Conservation (phyloP, 2,329 filamentous ascomycete genomes). For the Beauveria scarabaeidicola region DNA sequence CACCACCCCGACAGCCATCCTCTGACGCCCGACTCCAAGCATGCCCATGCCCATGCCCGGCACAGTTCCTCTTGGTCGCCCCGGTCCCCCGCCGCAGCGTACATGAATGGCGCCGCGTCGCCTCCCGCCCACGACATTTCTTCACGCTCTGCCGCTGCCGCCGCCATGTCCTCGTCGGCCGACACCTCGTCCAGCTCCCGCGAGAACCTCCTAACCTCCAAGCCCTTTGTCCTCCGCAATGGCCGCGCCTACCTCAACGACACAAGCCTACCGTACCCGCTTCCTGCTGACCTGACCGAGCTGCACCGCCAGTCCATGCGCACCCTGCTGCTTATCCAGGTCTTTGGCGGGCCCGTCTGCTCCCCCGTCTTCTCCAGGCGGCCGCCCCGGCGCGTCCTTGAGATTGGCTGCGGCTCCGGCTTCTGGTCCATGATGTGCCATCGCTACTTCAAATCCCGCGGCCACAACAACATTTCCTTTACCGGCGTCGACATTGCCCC, state of each 20-base stretch:
- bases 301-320: slow-evolving; percentile 80
- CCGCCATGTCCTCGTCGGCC: slow-evolving; percentile 40
- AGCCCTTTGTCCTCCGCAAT: slow-evolving; percentile 62
- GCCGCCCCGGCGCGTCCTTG: slow-evolving; percentile 69
- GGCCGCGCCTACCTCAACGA: slow-evolving; percentile 79
- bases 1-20: background rate
- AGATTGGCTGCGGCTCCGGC: slow-evolving; percentile 78
- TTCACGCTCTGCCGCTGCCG: background rate
- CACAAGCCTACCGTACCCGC: slow-evolving; percentile 62
- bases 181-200: slow-evolving; percentile 28
- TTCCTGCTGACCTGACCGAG: slow-evolving; percentile 80
- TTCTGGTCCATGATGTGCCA: slow-evolving; percentile 90
- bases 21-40: background rate
- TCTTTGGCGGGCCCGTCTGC: slow-evolving; percentile 74
- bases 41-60: slow-evolving; percentile 1
- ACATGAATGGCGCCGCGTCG: slow-evolving; percentile 26
- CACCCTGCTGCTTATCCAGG: slow-evolving; percentile 70
- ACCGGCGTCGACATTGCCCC: slow-evolving; percentile 76
- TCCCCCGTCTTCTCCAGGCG: slow-evolving; percentile 57
- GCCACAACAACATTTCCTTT: slow-evolving; percentile 63
- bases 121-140: slow-evolving; percentile 29
- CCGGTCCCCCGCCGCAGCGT: slow-evolving; percentile 16
- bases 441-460: slow-evolving; percentile 62
- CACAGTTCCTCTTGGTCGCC: slow-evolving; percentile 10
- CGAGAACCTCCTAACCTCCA: slow-evolving; percentile 31